Base-by-base conservation (phyloP, 805 yeast genomes). In the Candida insectorum region DNA sequence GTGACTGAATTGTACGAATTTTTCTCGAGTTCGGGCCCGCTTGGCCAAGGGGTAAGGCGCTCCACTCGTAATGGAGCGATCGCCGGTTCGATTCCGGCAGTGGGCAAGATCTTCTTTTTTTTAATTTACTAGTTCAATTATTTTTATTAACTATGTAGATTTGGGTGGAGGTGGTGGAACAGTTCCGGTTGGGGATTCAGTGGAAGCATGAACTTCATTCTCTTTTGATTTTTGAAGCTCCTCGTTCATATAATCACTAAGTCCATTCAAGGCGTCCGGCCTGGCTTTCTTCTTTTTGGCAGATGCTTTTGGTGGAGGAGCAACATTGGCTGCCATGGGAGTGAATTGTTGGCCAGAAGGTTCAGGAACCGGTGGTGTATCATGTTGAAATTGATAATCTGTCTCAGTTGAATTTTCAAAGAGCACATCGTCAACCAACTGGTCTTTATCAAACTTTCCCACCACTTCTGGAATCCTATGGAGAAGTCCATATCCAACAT, bases 401-500 rank as follows among this genome's bases (percentile, higher is more conserved):
- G 42, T 27, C 16, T 43, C 40, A 16, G 48, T 49, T 22, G 46
- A 39, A 25, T 47, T 45, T 31, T 62, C 69, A 40, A 60, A 61
- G 25, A 62, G 33, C 5, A 60, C 48, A 45, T 62, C 68, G 25
- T 60, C 65, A 16, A 48, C 45, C 10, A 60, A 31, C n/a, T 54
- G 45, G 10, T 47, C 46, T 16, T 38, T 43, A n/a, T 65, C 74
- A 49, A 72, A 76, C 37, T 73, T 71, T 0, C 73, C 75, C 7
- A 69, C 52, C 4, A 77, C 82, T 37, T 78, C 76, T 1, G 97
- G 96, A n/a, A 85, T 60, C 40, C 93, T 65, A 53, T 91, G 97
- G 31, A 91, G 63, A 32, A 84, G 69, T 0, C 98, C 98, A 49
- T 88, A 89, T 0, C 97, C 97, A 13, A 91, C 94, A 44, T 89